These are phyloP conservation scores for Aspergillus bombycis DNA, from an alignment of 2,329 filamentous ascomycete genomes.

Conservation along the genomic window DNA sequence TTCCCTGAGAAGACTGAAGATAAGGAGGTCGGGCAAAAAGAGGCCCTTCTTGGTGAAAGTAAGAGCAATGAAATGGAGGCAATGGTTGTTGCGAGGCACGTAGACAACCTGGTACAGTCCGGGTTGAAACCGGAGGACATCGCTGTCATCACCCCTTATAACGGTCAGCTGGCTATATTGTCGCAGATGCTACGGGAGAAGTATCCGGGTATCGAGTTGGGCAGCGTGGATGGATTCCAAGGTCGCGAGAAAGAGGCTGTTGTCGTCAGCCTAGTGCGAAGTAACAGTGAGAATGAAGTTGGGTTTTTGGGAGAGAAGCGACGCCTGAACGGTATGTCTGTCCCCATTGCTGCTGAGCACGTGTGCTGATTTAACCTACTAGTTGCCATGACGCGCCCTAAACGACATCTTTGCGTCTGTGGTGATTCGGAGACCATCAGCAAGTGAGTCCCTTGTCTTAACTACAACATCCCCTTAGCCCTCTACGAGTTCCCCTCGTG, in stretches of 20 bases:
- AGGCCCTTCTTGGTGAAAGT: constrained; percentile 67
- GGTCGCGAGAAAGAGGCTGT: constrained; percentile 96
- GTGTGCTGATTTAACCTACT: constrained; percentile 18
- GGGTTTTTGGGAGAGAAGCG: constrained; percentile 93
- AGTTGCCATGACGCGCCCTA: constrained; percentile 97
- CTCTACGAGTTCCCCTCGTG: not conserved
- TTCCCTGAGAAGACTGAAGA: constrained; percentile 84
- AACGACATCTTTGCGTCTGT: constrained; percentile 84
- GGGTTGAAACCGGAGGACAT: constrained; percentile 84
- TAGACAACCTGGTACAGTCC: constrained; percentile 72
- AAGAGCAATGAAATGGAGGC: constrained; percentile 95
- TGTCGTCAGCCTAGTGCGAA: constrained; percentile 89
- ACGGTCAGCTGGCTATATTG: constrained; percentile 83
- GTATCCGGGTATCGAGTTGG: constrained; percentile 87
- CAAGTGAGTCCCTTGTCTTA: constrained; percentile 64
- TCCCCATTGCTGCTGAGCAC: not conserved
- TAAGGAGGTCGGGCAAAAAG: constrained; percentile 60
- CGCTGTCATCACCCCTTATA: constrained; percentile 94
- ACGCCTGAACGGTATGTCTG: constrained; percentile 79
- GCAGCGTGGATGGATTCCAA: constrained; percentile 96
- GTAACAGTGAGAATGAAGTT: constrained; percentile 83
- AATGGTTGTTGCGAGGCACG: constrained; percentile 75
- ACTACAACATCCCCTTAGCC: not conserved
- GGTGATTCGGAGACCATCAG: constrained; percentile 93
- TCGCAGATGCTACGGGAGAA: constrained; percentile 75